Evolutionary conservation across 75 land plant species (phyloP).

Genomic region (Isoetes taiwanensis): DNA sequence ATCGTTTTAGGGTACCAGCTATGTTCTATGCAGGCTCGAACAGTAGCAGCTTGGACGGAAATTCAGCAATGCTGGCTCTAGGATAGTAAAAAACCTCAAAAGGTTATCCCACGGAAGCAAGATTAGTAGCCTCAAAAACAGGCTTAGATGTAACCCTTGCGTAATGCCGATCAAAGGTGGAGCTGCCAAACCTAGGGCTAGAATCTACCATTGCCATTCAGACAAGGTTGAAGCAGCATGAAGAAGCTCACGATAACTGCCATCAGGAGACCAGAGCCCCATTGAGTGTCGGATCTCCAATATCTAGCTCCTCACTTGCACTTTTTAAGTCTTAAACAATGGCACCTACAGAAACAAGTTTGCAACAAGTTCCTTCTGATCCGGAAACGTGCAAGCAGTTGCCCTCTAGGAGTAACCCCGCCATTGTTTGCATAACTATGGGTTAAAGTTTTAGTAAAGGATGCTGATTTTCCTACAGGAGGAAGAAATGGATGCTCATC

Average conservation of each 20-base stretch:
- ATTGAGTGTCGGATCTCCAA: conserved; percentile 64
- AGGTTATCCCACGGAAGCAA: conserved; percentile 61
- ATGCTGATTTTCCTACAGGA: conserved; percentile 37
- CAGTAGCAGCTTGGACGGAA: conserved; percentile 65
- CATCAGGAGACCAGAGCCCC: conserved; percentile 16
- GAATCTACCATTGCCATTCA: not conserved
- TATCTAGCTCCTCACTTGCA: conserved; percentile 68
- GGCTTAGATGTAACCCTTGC: conserved; percentile 58
- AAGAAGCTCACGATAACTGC: conserved; percentile 23
- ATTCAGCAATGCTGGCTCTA: conserved; percentile 87
- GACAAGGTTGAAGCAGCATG: conserved; percentile 6
- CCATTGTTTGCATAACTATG: conserved; percentile 94
- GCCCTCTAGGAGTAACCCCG: conserved; percentile 79
- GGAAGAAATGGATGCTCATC: conserved; percentile 15
- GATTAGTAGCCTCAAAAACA: conserved; percentile 56
- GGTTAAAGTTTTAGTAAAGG: conserved; percentile 78
- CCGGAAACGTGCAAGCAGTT: conserved; percentile 69
- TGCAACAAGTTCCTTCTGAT: conserved; percentile 88
- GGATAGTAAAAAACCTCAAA: conserved; percentile 96
- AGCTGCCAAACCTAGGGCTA: not conserved
- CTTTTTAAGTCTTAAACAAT: conserved; percentile 69
- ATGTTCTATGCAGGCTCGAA: conserved; percentile 53
- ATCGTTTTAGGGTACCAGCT: conserved; percentile 79
- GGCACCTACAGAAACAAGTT: conserved; percentile 79
- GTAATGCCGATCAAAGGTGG: conserved; percentile 27